Base-by-base conservation (phyloP, 2,329 filamentous ascomycete species). In the Cylindrodendrum hubeiense region DNA sequence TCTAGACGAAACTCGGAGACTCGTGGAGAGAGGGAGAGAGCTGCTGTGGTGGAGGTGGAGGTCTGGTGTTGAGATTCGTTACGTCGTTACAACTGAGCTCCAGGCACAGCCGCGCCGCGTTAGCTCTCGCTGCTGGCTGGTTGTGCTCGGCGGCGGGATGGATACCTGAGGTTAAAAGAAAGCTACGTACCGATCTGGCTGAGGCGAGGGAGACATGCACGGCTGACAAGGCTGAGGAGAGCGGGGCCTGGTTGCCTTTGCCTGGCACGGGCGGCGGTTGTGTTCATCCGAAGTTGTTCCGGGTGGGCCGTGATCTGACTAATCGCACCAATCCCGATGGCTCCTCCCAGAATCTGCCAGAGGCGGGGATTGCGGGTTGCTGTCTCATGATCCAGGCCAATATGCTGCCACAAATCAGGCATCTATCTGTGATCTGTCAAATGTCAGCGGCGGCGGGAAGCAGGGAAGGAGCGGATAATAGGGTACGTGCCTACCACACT, bases 81-180 rank as follows among this genome's bases (percentile, higher is more conserved):
- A 59, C 52, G 60, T 58, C 63, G 55, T 71, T 71, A 60, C 66
- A 62, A 71, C 67, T 66, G 77, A 83, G 81, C 82, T 84, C 81
- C 77, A 84, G 82, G 82, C 82, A 83, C 74, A 75, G 70, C 71
- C 61, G 61, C 71, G 77, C 77, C 77, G 77, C 77, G 77, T 75
- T 79, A 79, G 77, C 76, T 78, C 66, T 68, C 68, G 49, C 43
- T 69, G 65, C 58, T 65, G 51, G 63, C 62, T 63, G 54, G 24
- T 54, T 54, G 59, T 54, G 68, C 64, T 64, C 62, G 67, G 66
- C 67, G 60, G 47, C 21, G 6, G 7, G 43, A 12, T 44, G 34
- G 33, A 39, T 73, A 67, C 75, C 75, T 77, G 65, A 77, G 75
- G 75, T 54, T 55, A 4, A 0, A 3, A 17, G 15, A 50, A 22